phyloP scores from a whole-genome alignment of 2,329 filamentous ascomycete species.

The Penicillium sp. region DNA sequence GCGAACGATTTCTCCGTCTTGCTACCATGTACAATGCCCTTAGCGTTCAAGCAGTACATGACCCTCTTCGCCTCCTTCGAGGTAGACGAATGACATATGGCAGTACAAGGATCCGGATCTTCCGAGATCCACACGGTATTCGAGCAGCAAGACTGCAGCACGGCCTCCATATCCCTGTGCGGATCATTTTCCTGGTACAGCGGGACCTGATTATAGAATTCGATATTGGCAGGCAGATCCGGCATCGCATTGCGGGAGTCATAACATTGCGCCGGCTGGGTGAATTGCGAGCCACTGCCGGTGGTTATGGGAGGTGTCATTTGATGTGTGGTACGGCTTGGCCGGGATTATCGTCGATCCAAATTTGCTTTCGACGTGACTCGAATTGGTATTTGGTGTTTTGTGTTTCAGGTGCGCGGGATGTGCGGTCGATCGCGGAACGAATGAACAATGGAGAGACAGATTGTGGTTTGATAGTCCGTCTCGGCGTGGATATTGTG shows the following conservation, averaged over 20 bases:
- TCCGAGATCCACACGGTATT: conserved; percentile 11
- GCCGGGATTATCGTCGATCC: too few relatives aligned
- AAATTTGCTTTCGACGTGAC: background rate
- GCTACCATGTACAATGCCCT: conserved; percentile 12
- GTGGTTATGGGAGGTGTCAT: background rate
- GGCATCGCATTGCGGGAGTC: conserved; percentile 12
- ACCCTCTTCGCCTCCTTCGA: conserved; percentile 9
- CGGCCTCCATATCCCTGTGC: conserved; percentile 4
- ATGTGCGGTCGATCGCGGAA: background rate
- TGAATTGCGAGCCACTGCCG: conserved; percentile 7
- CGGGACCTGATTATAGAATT: conserved; percentile 18
- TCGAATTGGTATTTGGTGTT: background rate
- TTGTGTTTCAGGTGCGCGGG: background rate
- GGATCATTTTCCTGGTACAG: conserved; percentile 13
- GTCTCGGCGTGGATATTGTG: background rate
- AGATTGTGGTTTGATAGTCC: background rate
- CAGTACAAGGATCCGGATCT: conserved; percentile 19
- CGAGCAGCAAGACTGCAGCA: conserved; percentile 15
- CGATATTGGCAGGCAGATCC: background rate
- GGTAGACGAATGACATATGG: conserved; percentile 12
- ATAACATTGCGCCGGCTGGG: conserved; percentile 12
- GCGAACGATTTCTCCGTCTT: conserved; percentile 2
- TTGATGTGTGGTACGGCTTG: background rate
- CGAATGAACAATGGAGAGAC: background rate
- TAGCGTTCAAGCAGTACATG: conserved; percentile 20